Percentiles rank a stretch among this genome's conserved stretches.
Conservation (phyloP, 331 rosid genomes). For the Quercus tomentella region DNA sequence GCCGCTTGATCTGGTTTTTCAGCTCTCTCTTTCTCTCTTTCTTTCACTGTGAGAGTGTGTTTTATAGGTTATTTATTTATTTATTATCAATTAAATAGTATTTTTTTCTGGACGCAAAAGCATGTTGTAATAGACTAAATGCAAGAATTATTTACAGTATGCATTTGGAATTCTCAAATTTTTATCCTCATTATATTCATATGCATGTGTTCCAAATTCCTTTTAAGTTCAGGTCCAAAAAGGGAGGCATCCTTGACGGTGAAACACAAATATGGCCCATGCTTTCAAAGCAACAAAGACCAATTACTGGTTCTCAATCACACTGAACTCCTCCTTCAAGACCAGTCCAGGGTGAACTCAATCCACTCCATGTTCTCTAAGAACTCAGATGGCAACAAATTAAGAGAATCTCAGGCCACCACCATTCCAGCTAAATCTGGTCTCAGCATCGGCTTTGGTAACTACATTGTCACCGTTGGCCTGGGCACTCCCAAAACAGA, state of each 20-base stretch:
- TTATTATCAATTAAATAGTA: too few species aligned
- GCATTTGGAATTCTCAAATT: too few species aligned
- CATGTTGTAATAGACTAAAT: too few species aligned
- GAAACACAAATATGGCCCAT: neutral
- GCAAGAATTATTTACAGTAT: too few species aligned
- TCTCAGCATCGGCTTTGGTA: fast-evolving
- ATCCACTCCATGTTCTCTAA: neutral
- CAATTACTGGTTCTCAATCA: neutral
- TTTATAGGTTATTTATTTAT: too few species aligned
- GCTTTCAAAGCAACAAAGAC: neutral
- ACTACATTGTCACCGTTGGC: neutral
- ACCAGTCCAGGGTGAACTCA: neutral
- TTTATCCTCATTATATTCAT: too few species aligned
- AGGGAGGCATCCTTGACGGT: neutral
- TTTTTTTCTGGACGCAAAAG: too few species aligned
- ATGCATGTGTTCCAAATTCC: neutral
- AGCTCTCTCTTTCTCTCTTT: too few species aligned
- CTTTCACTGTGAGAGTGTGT: too few species aligned
- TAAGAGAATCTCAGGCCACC: neutral
- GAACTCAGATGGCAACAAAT: neutral
- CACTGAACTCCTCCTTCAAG: slow-evolving; percentile 1
- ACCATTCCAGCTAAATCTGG: neutral
- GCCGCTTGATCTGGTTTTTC: too few species aligned
- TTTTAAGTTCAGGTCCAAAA: neutral
- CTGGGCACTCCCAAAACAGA: too few species aligned